phyloP scores from a whole-genome alignment of 176 grass and related monocot genomes.

The Alopecurus myosuroides region DNA sequence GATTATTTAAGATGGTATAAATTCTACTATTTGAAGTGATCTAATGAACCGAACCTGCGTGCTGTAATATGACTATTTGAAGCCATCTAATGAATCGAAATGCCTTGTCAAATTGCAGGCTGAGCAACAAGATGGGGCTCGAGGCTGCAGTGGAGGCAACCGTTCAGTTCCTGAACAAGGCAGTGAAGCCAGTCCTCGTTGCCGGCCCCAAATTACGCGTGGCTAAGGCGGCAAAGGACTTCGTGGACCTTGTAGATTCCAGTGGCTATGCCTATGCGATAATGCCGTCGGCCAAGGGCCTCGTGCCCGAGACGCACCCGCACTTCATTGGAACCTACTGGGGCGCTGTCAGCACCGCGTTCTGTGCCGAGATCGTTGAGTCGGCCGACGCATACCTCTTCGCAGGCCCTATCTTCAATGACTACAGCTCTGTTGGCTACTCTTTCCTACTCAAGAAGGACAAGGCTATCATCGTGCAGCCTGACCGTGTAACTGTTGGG shows the following conservation, averaged over 20 bases:
- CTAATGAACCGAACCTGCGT: neutral
- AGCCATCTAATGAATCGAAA: neutral
- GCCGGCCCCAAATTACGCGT: constrained; percentile 74
- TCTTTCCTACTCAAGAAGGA: constrained; percentile 92
- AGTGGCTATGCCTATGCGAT: constrained; percentile 66
- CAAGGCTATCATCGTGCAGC: constrained; percentile 74
- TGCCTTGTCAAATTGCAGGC: constrained; percentile 17
- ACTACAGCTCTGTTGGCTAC: constrained; percentile 91
- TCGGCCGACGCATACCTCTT: constrained; percentile 84
- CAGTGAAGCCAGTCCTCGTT: constrained; percentile 70
- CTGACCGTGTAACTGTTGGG: constrained; percentile 62
- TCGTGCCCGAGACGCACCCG: constrained; percentile 68
- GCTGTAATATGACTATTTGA: neutral
- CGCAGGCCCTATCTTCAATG: constrained; percentile 80
- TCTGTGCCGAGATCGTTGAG: constrained; percentile 81
- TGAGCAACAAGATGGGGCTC: constrained; percentile 73
- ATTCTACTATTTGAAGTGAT: neutral
- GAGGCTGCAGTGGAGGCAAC: constrained; percentile 70
- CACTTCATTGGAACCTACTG: constrained; percentile 87
- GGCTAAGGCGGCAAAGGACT: constrained; percentile 57
- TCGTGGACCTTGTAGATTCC: constrained; percentile 48
- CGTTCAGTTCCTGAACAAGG: constrained; percentile 66
- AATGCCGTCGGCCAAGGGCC: constrained; percentile 87
- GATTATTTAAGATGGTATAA: neutral
- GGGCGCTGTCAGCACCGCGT: constrained; percentile 79